Base-by-base conservation (phyloP, 495 filamentous ascomycete species). In the Tuber borchii region DNA sequence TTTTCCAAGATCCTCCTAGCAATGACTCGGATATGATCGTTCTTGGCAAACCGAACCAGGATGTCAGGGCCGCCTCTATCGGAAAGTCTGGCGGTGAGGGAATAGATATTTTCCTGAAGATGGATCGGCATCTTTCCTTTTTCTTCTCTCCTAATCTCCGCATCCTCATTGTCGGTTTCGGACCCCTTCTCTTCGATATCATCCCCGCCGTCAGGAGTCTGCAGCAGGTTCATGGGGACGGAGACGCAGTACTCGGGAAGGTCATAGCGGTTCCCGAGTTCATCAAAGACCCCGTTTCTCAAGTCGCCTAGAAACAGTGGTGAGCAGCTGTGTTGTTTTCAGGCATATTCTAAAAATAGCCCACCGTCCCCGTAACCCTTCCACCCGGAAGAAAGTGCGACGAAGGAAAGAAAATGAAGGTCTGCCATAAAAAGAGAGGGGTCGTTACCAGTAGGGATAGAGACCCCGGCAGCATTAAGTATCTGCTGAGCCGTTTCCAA, bases 251-350 rank as follows among this genome's bases (percentile, higher is more conserved):
- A 91, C 81, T 90, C 89, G 9, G 93, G 93, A 31, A 97, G 78
- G 12, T 88, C 85, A 82, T 97, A 97, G 74, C 91, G 86, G 68
- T 89, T 90, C 0, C 94, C 94, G 69, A 89, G 84, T 61, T 90
- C 86, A 84, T 97, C 94, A 79, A 93, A 97, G 12, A 88, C 90
- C 3, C 94, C 93, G 61, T 91, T 87, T 22, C 88, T 88, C 16
- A 93, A 81, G 82, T 94, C 87, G 40, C 90, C 88, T 80, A 22
- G 6, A 71, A 9, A 17, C 16, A 34, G 4, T 5, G 56, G 20
- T 42, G 20, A 42, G 43, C 7, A 71, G 40, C 1, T 16, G 42
- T 71, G 70, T 12, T 34, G 8, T 71, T 73, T n/a, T 37, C 48
- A 72, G 46, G 48, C 2, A 72, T 3, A 9, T 65, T 4, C 70